Base-by-base conservation (phyloP, 2,329 filamentous ascomycete species). In the Fusarium coffeatum region DNA sequence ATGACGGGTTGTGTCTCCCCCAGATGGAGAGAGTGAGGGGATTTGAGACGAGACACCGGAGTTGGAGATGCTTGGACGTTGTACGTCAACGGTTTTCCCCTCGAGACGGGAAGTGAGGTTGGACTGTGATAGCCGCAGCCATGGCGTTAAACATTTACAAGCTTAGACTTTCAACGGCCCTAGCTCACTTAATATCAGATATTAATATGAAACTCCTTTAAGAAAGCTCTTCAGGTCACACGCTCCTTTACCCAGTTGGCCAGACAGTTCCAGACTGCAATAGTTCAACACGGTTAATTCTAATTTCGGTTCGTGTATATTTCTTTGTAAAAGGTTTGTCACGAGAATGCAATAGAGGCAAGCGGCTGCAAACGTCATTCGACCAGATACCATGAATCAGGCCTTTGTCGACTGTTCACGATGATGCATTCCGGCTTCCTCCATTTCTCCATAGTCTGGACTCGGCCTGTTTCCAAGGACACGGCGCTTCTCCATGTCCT, bases 1-100 rank as follows among this genome's bases (percentile, higher is more conserved):
- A 37, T 27, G 50, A 41, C 25, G 49, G 54, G 27, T 64, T 64
- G 34, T 37, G 49, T 37, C 46, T 65, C 30, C 63, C 63, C 63
- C 63, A 23, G 55, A 66, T 60, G 62, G 63, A 42, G 49, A 53
- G 55, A 60, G 64, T 49, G 63, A 61, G 61, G 63, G 63, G 55
- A 54, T 37, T n/a, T 37, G 34, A 37, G 34, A 37, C 34, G 34
- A 37, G 34, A n/a, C 34, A 37, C 45, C 30, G 37, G 18, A 27
- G 23, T 40, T 66, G 16, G 41, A 48, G 41, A 40, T 60, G 61
- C 53, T 43, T 64, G 60, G 47, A 61, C 27, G 55, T 37, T 46
- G 55, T 18, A 48, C 22, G 20, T 23, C 13, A 20, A 41, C n/a
- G 23, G 30, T 16, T 42, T 41, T 53, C 16, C 27, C 12, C 20